Evolutionary conservation across 1,284 basidiomycete genomes (phyloP).

Genomic region (Coniophora puteana): DNA sequence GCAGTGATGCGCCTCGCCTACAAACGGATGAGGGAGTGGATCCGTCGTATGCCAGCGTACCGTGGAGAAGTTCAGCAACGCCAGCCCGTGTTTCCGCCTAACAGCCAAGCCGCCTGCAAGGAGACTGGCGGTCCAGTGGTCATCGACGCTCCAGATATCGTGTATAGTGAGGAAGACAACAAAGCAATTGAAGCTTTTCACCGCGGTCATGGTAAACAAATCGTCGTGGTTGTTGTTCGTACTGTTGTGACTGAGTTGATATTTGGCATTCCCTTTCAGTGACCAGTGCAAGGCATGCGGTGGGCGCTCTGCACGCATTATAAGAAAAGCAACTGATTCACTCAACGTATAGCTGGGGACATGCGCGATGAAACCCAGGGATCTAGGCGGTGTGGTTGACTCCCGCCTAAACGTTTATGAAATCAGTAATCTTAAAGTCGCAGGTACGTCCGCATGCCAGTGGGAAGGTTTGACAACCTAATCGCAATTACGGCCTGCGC

Average conservation of each 20-base stretch:
- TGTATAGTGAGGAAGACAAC: slow-evolving; percentile 56
- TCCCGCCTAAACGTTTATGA: slow-evolving; percentile 61
- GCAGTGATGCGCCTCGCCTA: slow-evolving; percentile 50
- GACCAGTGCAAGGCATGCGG: slow-evolving; percentile 52
- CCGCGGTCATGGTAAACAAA: slow-evolving; percentile 24
- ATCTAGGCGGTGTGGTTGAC: slow-evolving; percentile 59
- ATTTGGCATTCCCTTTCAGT: slow-evolving; percentile 1
- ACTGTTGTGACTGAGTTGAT: not conserved
- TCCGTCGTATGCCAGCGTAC: slow-evolving; percentile 52
- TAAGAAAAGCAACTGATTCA: not conserved
- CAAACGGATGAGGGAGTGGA: slow-evolving; percentile 55
- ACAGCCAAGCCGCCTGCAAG: slow-evolving; percentile 38
- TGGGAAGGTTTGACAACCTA: not conserved
- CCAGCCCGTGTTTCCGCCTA: slow-evolving; percentile 48
- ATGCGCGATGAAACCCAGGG: slow-evolving; percentile 62
- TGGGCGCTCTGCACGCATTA: slow-evolving; percentile 22
- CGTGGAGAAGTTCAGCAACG: slow-evolving; percentile 43
- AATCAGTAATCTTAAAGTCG: slow-evolving; percentile 54
- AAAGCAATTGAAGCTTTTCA: slow-evolving; percentile 44
- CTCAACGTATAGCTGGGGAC: slow-evolving; percentile 46
- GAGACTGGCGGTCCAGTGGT: slow-evolving; percentile 33
- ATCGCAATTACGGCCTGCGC: not conserved
- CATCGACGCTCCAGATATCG: slow-evolving; percentile 41
- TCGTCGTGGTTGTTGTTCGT: too few species aligned
- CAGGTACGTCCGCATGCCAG: slow-evolving; percentile 23